Evolutionary conservation across 495 filamentous ascomycete genomes (phyloP).

Genomic region (Glutinoglossum americanum): DNA sequence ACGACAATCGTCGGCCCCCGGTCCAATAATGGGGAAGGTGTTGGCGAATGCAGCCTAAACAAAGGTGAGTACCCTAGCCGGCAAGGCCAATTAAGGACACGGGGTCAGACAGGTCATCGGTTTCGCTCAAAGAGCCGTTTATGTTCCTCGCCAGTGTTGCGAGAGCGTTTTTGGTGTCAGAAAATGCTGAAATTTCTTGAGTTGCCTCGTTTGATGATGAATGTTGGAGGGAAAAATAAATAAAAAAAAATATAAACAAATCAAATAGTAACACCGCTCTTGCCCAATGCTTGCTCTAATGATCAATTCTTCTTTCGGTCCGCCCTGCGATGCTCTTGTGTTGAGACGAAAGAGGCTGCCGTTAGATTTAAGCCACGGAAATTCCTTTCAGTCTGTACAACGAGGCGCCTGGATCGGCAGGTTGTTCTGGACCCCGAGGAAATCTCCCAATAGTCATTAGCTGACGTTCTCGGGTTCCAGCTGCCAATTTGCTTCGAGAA

Average conservation of each 20-base stretch:
- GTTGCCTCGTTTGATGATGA: not conserved
- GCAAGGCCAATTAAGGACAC: not conserved
- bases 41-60: not conserved
- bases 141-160: not conserved
- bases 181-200: not conserved
- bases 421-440: not conserved
- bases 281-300: not conserved
- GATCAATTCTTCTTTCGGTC: not conserved
- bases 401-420: not conserved
- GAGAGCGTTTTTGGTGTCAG: not conserved
- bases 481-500: not conserved
- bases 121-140: not conserved
- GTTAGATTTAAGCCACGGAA: not conserved
- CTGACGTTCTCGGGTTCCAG: not conserved
- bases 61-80: not conserved
- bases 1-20: not conserved
- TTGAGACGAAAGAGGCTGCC: not conserved
- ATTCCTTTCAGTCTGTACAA: not conserved
- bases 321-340: not conserved
- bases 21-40: not conserved
- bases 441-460: not conserved
- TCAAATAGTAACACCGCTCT: not conserved
- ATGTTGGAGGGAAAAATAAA: not conserved
- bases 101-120: not conserved
- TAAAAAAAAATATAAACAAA: not conserved